Base-by-base conservation (phyloP, 306 rosid species). In the Bauhinia variegata region DNA sequence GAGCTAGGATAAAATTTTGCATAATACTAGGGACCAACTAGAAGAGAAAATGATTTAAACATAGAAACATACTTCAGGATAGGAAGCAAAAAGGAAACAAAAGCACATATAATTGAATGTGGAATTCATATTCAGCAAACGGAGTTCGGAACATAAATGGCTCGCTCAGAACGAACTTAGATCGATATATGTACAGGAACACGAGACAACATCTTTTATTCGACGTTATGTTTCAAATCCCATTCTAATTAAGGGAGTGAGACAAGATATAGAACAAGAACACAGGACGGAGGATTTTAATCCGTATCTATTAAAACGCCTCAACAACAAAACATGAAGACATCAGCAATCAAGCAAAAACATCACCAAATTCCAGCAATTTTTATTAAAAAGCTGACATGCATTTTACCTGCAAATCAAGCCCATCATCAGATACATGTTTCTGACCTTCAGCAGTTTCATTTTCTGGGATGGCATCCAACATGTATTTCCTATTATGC, bases 381-480 rank as follows among this genome's bases (percentile, higher is more conserved):
- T 19, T 19, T 60, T n/a, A n/a, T n/a, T n/a, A n/a, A n/a, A n/a
- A n/a, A n/a, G n/a, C n/a, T n/a, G n/a, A n/a, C n/a, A n/a, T n/a
- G n/a, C n/a, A n/a, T n/a, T n/a, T n/a, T 78, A 90, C 99, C 89
- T 86, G 90, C 47, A 78, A 65, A 83, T 79, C 83, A 75, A 72
- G 71, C 60, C 59, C 79, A 60, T n/a, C n/a, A n/a, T 76, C 75
- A 41, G 75, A 70, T 8, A 30, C 80, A 75, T 84, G 74, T 84
- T 82, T 86, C 74, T 61, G 86, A 67, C 60, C 18, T 70, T 89
- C 92, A 16, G 87, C 50, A 44, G 95, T 67, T 52, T 83, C 97
- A 66, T 86, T 62, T 79, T 90, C 97, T 0, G 99, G 97, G 60
- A 95, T 91, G 19, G 80, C 85, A 72, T 82, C 87, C 87, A 89